These are phyloP conservation scores for Verticillium alfalfae DNA, from an alignment of 2,329 filamentous ascomycete genomes.

Conservation along the genomic window DNA sequence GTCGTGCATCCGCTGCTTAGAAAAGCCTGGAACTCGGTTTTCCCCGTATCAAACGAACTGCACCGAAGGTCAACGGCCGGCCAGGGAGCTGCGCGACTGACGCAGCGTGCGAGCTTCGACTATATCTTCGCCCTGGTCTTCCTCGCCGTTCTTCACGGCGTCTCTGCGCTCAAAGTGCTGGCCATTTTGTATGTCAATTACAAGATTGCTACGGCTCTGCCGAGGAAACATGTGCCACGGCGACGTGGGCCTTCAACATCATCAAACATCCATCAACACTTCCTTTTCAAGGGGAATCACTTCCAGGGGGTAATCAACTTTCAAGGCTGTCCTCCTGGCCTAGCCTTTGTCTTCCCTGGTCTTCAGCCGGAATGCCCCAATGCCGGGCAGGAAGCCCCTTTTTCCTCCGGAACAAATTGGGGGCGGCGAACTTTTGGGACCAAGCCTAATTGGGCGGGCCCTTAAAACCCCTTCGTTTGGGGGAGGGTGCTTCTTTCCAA, in stretches of 20 bases:
- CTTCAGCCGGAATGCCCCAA: no score
- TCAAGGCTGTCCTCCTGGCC: no score
- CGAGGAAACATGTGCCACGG: slow-evolving; percentile 61
- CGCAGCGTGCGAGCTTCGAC: slow-evolving; percentile 76
- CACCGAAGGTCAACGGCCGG: slow-evolving; percentile 24
- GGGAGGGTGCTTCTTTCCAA: no score
- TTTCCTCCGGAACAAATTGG: no score
- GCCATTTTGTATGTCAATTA: slow-evolving; percentile 78
- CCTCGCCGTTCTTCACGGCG: slow-evolving; percentile 72
- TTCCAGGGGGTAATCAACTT: no score
- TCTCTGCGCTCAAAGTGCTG: slow-evolving; percentile 79
- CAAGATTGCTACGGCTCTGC: slow-evolving; percentile 66
- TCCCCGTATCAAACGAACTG: slow-evolving; percentile 24
- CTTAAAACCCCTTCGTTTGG: no score
- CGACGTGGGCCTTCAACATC: slow-evolving; percentile 89
- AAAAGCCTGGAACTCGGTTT: slow-evolving; percentile 59
- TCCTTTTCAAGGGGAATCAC: no score
- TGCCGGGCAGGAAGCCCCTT: no score
- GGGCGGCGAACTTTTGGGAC: no score
- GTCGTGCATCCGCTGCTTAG: slow-evolving; percentile 75
- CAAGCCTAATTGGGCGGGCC: no score
- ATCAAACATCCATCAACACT: no score
- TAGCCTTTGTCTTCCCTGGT: no score
- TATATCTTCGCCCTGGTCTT: slow-evolving; percentile 76
- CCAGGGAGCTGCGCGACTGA: slow-evolving; percentile 51